Percentiles rank a stretch among this genome's conserved stretches.
These are phyloP conservation scores for Candida peoriensis DNA, from an alignment of 805 yeast species.

Conservation along the genomic window DNA sequence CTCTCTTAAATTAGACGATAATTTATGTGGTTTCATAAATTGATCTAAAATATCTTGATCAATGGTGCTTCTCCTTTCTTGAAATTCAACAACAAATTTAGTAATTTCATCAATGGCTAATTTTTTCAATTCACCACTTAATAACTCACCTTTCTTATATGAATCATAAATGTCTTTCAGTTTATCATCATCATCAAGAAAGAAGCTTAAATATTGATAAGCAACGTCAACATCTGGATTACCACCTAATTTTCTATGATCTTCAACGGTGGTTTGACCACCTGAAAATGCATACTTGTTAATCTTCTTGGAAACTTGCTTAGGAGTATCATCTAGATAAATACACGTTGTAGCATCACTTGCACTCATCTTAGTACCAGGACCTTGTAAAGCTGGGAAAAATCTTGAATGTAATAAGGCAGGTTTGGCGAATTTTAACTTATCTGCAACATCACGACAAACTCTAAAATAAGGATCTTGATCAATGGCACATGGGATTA, in stretches of 20 bases:
- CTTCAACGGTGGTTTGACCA: conserved; percentile 82
- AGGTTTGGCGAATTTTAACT: conserved; percentile 85
- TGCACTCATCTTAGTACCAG: conserved; percentile 95
- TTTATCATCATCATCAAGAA: conserved; percentile 82
- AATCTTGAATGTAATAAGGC: conserved; percentile 89
- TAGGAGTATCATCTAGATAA: conserved; percentile 91
- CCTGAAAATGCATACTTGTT: conserved; percentile 97
- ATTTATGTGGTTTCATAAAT: conserved; percentile 83
- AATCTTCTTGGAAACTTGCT: conserved; percentile 88
- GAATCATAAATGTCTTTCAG: conserved; percentile 54
- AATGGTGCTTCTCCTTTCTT: conserved; percentile 65
- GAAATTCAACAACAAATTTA: conserved; percentile 76
- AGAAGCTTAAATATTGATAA: conserved; percentile 86
- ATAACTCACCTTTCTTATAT: conserved; percentile 74
- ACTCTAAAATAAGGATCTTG: conserved; percentile 98
- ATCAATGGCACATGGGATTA: conserved; percentile 98
- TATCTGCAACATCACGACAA: conserved; percentile 95
- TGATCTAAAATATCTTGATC: conserved; percentile 54
- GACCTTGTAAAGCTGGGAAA: conserved; percentile 97
- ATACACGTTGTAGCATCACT: conserved; percentile 87
- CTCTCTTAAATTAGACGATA: conserved; percentile 68
- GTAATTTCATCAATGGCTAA: conserved; percentile 77
- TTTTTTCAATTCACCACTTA: conserved; percentile 92
- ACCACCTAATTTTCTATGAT: conserved; percentile 88
- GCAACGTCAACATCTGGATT: conserved; percentile 95